These are phyloP conservation scores for Rugonectria rugulosa DNA, from an alignment of 2,329 filamentous ascomycete species.

Conservation along the genomic window DNA sequence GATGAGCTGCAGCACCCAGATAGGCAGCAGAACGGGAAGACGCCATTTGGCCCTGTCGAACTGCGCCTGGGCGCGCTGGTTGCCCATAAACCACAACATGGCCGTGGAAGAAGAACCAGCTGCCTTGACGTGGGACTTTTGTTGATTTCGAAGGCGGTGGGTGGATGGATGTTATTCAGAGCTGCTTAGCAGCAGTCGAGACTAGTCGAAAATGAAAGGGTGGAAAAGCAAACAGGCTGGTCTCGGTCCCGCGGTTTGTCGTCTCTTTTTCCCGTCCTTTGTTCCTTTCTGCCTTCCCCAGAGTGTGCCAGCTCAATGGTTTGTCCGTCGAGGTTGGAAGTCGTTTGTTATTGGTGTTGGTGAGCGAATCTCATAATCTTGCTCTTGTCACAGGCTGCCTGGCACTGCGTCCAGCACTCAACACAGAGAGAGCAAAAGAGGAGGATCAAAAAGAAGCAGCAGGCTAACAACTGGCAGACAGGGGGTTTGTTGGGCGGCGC, in stretches of 20 bases:
- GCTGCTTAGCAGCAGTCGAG: slow-evolving; percentile 5
- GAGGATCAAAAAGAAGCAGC: too few relatives aligned
- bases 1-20: slow-evolving; percentile 58
- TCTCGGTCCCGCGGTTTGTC: too few relatives aligned
- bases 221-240: too few relatives aligned
- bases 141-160: background rate
- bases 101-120: too few relatives aligned
- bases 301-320: slow-evolving; percentile 25
- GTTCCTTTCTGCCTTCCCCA: slow-evolving; percentile 10
- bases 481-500: background rate
- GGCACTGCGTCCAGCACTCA: slow-evolving; percentile 6
- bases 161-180: slow-evolving; percentile 10
- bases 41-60: slow-evolving; percentile 62
- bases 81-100: slow-evolving; percentile 42
- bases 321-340: slow-evolving; percentile 9
- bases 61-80: slow-evolving; percentile 59
- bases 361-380: slow-evolving; percentile 15
- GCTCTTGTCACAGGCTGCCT: background rate
- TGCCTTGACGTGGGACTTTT: background rate
- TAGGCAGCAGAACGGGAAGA: slow-evolving; percentile 54
- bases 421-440: too few relatives aligned
- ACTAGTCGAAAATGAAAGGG: background rate
- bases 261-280: slow-evolving; percentile 5
- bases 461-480: background rate
- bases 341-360: slow-evolving; percentile 3